Base-by-base conservation (phyloP, 179 eudicot species). In the Vitellaria paradoxa region DNA sequence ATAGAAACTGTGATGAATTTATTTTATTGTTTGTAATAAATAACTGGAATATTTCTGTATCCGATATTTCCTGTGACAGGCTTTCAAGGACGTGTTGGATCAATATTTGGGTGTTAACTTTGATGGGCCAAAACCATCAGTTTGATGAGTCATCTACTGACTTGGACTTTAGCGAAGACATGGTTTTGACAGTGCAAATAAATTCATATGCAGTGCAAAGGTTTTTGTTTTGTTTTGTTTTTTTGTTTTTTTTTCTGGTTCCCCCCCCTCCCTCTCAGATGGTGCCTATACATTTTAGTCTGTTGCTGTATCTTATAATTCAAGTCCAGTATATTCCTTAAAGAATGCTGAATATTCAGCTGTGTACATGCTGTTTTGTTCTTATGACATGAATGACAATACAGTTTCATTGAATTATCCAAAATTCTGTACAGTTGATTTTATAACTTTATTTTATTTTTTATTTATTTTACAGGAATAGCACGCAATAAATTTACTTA, bases 1-100 rank as follows among this genome's bases (percentile, higher is more conserved):
- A 72, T 7, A 26, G 4, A 24, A 63, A 13, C 50, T 63, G 65
- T 45, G 20, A 5, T 73, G 47, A 72, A 18, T 46, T 64, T 64
- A 14, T 5, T 47, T 17, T 11, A 10, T 14, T 76, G 20, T 57
- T 26, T 68, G 7, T 2, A 47, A 61, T 75, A 61, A 52, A 77
- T 24, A 78, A 18, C 20, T 23, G 46, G 66, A 65, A 68, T 60
- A 47, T n/a, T 37, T 46, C 65, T 50, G 71, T 26, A 37, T 56
- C 69, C 30, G 37, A 72, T 59, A 50, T 69, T 69, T 69, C 18
- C 74, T 82, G 80, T 65, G 23, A 26, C 92, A 95, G 97, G 97
- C 91, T 63, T 93, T 91, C 85, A 88, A 81, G 88, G 90, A 91
- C 13, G 92, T 91, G 76, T 82, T 95, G 86, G 85, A 82, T 79